These are phyloP conservation scores for Suhomyces bribrorum DNA, from an alignment of 1,139 yeast species.

Conservation along the genomic window DNA sequence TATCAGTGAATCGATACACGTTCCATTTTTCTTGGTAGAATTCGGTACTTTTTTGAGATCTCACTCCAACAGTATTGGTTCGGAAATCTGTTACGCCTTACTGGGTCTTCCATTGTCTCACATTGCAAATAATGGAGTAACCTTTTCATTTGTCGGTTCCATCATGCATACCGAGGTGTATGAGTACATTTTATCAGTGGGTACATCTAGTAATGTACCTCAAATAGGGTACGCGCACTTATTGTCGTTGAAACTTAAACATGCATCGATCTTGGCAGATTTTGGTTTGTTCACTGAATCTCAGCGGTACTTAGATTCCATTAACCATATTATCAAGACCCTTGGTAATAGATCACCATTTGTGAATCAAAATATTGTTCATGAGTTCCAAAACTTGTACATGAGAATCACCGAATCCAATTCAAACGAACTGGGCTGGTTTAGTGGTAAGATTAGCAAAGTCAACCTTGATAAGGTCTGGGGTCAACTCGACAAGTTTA, in stretches of 20 bases:
- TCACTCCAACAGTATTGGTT: conserved; percentile 39
- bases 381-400: conserved; percentile 42
- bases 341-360: conserved; percentile 40
- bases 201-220: conserved; percentile 26
- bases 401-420: conserved; percentile 49
- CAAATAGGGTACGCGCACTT: conserved; percentile 53
- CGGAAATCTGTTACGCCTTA: conserved; percentile 50
- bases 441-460: conserved; percentile 61
- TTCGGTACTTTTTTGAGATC: conserved; percentile 50
- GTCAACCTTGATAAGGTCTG: conserved; percentile 84
- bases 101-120: conserved; percentile 49
- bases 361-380: conserved; percentile 36
- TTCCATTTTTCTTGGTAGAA: conserved; percentile 48
- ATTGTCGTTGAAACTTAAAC: conserved; percentile 56
- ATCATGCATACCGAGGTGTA: conserved; percentile 68
- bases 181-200: conserved; percentile 50
- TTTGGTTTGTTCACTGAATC: conserved; percentile 58
- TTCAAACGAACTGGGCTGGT: conserved; percentile 54
- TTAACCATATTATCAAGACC: conserved; percentile 45
- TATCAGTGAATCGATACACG: conserved; percentile 39
- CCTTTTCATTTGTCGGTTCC: conserved; percentile 31
- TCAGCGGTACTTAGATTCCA: conserved; percentile 58
- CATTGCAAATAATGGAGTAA: conserved; percentile 21
- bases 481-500: conserved; percentile 88
- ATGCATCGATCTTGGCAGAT: conserved; percentile 67